Conservation (phyloP, 768 basidiomycete genomes). For the Mycena vitilis region DNA sequence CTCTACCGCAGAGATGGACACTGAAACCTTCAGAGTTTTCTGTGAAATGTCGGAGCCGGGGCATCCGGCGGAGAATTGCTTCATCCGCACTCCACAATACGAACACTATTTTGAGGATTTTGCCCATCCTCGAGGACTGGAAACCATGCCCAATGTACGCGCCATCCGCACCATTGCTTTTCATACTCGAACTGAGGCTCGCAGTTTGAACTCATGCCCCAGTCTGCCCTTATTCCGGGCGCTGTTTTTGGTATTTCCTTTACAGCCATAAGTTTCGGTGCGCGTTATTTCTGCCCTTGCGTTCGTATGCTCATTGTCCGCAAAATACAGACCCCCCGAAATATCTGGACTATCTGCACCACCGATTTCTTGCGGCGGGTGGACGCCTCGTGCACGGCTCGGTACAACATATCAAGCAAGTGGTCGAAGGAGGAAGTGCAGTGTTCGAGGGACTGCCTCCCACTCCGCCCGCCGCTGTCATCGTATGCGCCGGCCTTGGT, state of each 20-base stretch:
- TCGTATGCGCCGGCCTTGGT: constrained; percentile 47
- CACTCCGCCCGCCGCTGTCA: constrained; percentile 29
- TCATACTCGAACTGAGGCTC: neutral
- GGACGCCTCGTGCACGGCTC: constrained; percentile 61
- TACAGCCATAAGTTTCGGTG: constrained; percentile 27
- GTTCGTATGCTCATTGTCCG: neutral
- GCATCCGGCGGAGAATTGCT: constrained; percentile 54
- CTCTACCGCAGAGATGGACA: constrained; percentile 56
- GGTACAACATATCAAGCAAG: constrained; percentile 71
- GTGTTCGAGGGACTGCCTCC: constrained; percentile 34
- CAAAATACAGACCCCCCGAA: constrained; percentile 58
- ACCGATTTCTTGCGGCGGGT: constrained; percentile 66
- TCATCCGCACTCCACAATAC: constrained; percentile 60
- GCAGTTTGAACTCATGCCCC: constrained; percentile 25
- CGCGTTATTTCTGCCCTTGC: neutral
- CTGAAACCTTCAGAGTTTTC: constrained; percentile 66
- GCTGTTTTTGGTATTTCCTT: constrained; percentile 25
- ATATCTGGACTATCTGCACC: constrained; percentile 73
- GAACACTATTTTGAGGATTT: constrained; percentile 54
- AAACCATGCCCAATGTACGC: constrained; percentile 54
- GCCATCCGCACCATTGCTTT: too few relatives aligned
- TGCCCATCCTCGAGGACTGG: constrained; percentile 39
- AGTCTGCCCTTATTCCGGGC: constrained; percentile 20
- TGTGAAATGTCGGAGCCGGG: constrained; percentile 61
- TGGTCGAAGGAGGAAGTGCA: constrained; percentile 56